These are phyloP conservation scores for Colletotrichum cuscutae DNA, from an alignment of 2,329 filamentous ascomycete genomes.

Conservation along the genomic window DNA sequence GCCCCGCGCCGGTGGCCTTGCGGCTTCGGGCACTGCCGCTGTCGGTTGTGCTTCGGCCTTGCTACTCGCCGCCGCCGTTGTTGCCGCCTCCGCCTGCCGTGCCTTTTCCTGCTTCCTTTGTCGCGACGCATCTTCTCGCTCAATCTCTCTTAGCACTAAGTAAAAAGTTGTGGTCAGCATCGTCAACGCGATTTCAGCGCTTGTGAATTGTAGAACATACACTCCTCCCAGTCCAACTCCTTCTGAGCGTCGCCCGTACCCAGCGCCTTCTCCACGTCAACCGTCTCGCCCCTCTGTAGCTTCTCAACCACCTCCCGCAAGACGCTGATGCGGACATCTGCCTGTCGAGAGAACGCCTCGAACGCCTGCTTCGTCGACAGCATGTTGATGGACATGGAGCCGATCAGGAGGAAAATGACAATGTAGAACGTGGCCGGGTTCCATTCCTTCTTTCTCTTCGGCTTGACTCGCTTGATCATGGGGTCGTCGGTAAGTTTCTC, in stretches of 20 bases:
- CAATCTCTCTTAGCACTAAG: constrained; percentile 73
- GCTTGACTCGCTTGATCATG: constrained; percentile 45
- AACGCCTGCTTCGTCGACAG: constrained; percentile 83
- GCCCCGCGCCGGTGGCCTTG: constrained; percentile 38
- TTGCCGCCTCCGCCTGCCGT: constrained; percentile 29
- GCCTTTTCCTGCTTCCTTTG: constrained; percentile 54
- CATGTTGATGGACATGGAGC: constrained; percentile 95
- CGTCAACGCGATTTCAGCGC: neutral
- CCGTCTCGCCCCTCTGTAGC: constrained; percentile 76
- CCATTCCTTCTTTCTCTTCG: constrained; percentile 70
- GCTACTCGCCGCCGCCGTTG: constrained; percentile 29
- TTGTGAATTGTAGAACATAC: constrained; percentile 55
- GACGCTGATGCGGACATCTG: constrained; percentile 81
- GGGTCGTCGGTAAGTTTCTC: constrained; percentile 46
- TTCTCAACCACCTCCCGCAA: constrained; percentile 80
- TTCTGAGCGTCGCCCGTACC: constrained; percentile 80
- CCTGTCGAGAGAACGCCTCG: constrained; percentile 76
- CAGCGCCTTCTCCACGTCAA: constrained; percentile 85
- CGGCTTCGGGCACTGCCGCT: constrained; percentile 6
- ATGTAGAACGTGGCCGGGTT: constrained; percentile 88
- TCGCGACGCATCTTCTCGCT: constrained; percentile 68
- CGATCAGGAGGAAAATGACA: constrained; percentile 85
- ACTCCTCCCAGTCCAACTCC: constrained; percentile 90
- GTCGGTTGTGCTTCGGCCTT: constrained; percentile 37
- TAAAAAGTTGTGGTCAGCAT: constrained; percentile 30